Evolutionary conservation across 2,329 filamentous ascomycete species (phyloP).

Genomic region (Helotiales sp.): DNA sequence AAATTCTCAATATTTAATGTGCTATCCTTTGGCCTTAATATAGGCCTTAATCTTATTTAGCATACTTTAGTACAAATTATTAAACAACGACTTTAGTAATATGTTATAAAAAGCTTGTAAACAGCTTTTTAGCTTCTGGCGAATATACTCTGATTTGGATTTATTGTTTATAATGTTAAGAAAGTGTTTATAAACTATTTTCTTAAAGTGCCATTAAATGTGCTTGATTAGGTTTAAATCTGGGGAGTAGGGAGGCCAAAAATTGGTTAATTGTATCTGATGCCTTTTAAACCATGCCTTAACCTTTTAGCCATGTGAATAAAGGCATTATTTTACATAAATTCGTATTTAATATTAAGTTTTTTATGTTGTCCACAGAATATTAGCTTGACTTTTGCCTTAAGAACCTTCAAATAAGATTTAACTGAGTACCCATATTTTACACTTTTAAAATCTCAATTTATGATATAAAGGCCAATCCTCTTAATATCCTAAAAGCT

Average conservation of each 20-base stretch:
- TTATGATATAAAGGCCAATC: too few relatives aligned
- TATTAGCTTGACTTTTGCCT: too few relatives aligned
- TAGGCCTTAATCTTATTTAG: slow-evolving; percentile 4
- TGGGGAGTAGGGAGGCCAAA: neutral
- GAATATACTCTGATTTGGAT: slow-evolving; percentile 18
- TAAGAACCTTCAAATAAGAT: too few relatives aligned
- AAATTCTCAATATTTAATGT: slow-evolving; percentile 17
- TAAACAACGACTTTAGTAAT: slow-evolving; percentile 16
- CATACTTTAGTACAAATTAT: slow-evolving; percentile 19
- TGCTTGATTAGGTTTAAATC: neutral
- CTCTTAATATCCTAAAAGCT: too few relatives aligned
- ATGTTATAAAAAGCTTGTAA: slow-evolving; percentile 18
- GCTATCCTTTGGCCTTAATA: slow-evolving; percentile 13
- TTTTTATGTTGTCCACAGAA: too few relatives aligned
- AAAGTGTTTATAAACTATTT: neutral
- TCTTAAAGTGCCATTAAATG: slow-evolving; percentile 17
- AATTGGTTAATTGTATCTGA: neutral
- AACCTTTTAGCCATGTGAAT: neutral
- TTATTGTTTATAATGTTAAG: slow-evolving; percentile 15
- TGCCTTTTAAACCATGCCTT: neutral
- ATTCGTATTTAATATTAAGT: neutral
- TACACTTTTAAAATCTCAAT: too few relatives aligned
- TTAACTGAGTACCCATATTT: too few relatives aligned
- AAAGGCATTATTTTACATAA: neutral
- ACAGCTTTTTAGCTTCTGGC: slow-evolving; percentile 14